Conservation (phyloP, 192 early-diverging fungal genomes). For the Mortierella claussenii region DNA sequence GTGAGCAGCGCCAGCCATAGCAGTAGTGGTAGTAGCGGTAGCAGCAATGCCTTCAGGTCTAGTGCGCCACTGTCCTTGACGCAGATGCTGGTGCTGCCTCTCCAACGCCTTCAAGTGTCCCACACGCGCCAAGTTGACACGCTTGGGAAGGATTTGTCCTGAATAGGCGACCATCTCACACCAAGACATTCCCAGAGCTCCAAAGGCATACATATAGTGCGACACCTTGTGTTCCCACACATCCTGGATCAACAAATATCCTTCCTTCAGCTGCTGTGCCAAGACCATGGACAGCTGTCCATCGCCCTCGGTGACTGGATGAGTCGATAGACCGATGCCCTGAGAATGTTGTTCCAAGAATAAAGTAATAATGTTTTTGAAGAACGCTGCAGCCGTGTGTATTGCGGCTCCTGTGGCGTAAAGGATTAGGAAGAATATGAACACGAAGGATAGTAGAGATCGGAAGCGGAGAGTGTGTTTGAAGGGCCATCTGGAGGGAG, state of each 20-base stretch:
- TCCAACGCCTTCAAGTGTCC: slow-evolving; percentile 13
- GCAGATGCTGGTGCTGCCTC: no score
- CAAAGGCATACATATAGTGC: slow-evolving; percentile 65
- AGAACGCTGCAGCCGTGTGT: slow-evolving; percentile 36
- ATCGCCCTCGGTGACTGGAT: slow-evolving; percentile 27
- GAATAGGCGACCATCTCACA: slow-evolving; percentile 58
- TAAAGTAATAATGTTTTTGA: slow-evolving; percentile 27
- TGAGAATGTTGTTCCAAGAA: slow-evolving; percentile 38
- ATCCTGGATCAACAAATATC: slow-evolving; percentile 61
- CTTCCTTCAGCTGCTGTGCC: slow-evolving; percentile 39
- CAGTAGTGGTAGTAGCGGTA: not conserved
- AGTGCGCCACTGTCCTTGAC: no score
- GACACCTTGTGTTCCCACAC: slow-evolving; percentile 62
- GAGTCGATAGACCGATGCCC: slow-evolving; percentile 35
- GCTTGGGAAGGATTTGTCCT: slow-evolving; percentile 35
- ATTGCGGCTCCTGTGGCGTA: slow-evolving; percentile 31
- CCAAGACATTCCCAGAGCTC: slow-evolving; percentile 63
- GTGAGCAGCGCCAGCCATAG: not conserved
- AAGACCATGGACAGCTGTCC: slow-evolving; percentile 19
- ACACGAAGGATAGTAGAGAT: slow-evolving; percentile 5
- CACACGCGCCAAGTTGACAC: slow-evolving; percentile 6
- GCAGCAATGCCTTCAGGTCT: not conserved
- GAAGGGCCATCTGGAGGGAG: not conserved
- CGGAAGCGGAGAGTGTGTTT: slow-evolving; percentile 5
- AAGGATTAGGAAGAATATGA: slow-evolving; percentile 43